These are phyloP conservation scores for Phytomonas sp. DNA, from an alignment of 208 protist genomes.

Conservation along the genomic window DNA sequence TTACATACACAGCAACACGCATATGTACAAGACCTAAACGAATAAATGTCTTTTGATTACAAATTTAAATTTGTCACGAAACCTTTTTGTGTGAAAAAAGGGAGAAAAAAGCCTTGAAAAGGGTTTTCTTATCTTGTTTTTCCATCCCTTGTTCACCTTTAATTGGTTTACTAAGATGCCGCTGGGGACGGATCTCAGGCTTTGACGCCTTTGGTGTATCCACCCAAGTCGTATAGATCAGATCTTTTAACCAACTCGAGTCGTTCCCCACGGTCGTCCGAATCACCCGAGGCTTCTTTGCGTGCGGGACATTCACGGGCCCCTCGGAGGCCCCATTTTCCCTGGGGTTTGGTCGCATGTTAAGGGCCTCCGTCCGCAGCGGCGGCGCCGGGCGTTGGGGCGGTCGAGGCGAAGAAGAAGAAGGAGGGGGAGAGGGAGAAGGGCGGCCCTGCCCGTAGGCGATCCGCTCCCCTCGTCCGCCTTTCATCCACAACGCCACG, in stretches of 20 bases:
- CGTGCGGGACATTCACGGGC: too few species aligned
- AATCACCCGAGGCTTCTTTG: conserved; percentile 10
- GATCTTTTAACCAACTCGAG: conserved; percentile 25
- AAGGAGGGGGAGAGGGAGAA: neutral
- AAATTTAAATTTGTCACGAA: too few species aligned
- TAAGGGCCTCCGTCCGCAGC: neutral
- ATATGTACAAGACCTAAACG: too few species aligned
- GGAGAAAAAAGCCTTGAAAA: too few species aligned
- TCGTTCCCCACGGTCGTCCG: conserved; percentile 38
- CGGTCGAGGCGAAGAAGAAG: too few species aligned
- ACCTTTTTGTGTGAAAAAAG: too few species aligned
- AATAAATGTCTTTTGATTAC: too few species aligned
- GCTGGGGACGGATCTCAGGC: neutral
- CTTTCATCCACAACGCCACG: neutral
- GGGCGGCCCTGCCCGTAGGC: neutral
- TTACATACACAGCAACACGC: too few species aligned
- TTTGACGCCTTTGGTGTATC: conserved; percentile 21
- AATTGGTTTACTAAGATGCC: conserved; percentile 6
- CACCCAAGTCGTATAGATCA: conserved; percentile 28
- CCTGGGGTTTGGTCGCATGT: neutral
- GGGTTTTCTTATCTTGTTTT: too few species aligned
- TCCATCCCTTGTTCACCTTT: conserved; percentile 17
- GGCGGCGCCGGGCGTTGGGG: conserved; percentile 1
- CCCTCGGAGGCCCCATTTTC: neutral
- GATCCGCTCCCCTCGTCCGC: neutral